Percentiles rank a stretch among this genome's conserved stretches.
Evolutionary conservation across 768 basidiomycete species (phyloP).

Genomic region (Boletus pseudopeckii): DNA sequence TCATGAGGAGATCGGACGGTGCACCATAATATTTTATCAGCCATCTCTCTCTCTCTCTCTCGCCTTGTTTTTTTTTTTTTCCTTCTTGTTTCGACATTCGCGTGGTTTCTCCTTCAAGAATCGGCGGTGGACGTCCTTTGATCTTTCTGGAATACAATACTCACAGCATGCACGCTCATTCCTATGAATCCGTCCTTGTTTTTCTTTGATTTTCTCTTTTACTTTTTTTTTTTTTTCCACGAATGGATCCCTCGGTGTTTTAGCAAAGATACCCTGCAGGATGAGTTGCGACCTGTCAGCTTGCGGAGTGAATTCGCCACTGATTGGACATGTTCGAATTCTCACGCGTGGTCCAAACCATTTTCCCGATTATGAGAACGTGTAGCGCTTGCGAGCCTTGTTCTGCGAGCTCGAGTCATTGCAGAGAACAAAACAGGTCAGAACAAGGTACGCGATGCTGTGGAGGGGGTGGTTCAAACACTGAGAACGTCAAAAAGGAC

Average conservation of each 20-base stretch:
- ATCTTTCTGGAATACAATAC: conserved; percentile 28
- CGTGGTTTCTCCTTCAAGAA: conserved; percentile 17
- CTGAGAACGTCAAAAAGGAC: background rate
- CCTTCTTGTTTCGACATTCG: background rate
- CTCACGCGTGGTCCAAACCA: conserved; percentile 12
- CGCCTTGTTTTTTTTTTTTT: background rate
- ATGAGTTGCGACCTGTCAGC: background rate
- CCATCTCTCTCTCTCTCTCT: conserved; percentile 12
- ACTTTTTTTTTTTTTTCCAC: background rate
- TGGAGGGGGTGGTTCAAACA: background rate
- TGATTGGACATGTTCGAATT: background rate
- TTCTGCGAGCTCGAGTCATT: background rate
- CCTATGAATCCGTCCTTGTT: conserved; percentile 8
- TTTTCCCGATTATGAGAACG: conserved; percentile 17
- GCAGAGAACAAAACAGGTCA: background rate
- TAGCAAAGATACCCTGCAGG: background rate
- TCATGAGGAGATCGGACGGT: conserved; percentile 11
- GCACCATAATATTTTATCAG: conserved; percentile 14
- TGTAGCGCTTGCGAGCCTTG: background rate
- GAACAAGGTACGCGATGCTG: conserved; percentile 15
- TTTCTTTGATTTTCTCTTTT: background rate
- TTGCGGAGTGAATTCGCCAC: too few relatives aligned
- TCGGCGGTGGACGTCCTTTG: conserved; percentile 10
- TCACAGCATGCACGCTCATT: conserved; percentile 29
- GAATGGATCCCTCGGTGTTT: conserved; percentile 20